These are phyloP conservation scores for Fomitopsis pulvina DNA, from an alignment of 768 basidiomycete genomes.

Conservation along the genomic window DNA sequence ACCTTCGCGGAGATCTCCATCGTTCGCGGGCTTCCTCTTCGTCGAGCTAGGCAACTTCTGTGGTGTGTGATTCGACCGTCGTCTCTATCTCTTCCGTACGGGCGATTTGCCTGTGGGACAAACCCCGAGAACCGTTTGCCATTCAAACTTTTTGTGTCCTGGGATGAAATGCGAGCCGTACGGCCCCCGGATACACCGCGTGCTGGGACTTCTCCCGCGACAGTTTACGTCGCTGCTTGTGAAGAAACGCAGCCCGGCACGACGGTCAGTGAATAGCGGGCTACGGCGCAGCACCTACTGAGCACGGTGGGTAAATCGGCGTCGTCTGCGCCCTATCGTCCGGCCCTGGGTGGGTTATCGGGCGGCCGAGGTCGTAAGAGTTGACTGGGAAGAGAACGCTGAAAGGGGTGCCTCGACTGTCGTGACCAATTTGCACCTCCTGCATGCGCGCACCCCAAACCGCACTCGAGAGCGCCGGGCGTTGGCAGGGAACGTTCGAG, in stretches of 20 bases:
- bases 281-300: too few relatives aligned
- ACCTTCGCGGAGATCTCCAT: not conserved
- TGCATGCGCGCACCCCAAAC: too few relatives aligned
- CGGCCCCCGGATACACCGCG: not conserved
- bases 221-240: not conserved
- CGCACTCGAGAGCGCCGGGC: too few relatives aligned
- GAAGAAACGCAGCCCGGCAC: not conserved
- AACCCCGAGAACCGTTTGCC: not conserved
- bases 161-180: not conserved
- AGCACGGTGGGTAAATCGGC: not conserved
- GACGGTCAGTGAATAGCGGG: too few relatives aligned
- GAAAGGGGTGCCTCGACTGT: too few relatives aligned
- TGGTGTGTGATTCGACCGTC: not conserved
- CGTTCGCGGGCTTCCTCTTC: not conserved
- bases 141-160: not conserved
- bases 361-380: too few relatives aligned
- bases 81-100: not conserved
- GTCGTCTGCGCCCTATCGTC: too few relatives aligned
- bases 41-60: not conserved
- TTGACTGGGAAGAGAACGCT: too few relatives aligned
- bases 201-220: not conserved
- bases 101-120: not conserved
- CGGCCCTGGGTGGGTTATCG: too few relatives aligned
- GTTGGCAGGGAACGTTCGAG: too few relatives aligned
- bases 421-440: too few relatives aligned